Evolutionary conservation across 2,329 filamentous ascomycete species (phyloP).

Genomic region (Sporothrix inflata): DNA sequence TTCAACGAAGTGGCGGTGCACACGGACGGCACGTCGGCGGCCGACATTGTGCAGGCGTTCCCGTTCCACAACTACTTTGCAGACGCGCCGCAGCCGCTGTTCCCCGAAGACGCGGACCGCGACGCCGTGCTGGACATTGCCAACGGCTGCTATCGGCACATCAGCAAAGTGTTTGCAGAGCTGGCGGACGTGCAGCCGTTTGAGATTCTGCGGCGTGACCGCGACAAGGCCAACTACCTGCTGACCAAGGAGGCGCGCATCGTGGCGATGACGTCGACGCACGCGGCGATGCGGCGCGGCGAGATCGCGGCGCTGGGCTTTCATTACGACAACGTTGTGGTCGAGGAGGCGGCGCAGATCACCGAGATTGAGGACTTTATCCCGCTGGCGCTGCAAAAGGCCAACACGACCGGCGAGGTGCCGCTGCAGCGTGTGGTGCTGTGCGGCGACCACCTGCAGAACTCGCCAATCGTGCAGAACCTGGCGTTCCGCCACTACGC

Average conservation of each 20-base stretch:
- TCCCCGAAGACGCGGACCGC: conserved; percentile 67
- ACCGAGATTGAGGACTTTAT: conserved; percentile 98
- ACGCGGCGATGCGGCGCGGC: conserved; percentile 89
- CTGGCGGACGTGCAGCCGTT: conserved; percentile 93
- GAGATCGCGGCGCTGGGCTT: conserved; percentile 94
- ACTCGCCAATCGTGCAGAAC: conserved; percentile 94
- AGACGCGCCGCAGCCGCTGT: conserved; percentile 83
- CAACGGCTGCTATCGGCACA: conserved; percentile 83
- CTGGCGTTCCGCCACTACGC: conserved; percentile 92
- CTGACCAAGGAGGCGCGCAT: conserved; percentile 95
- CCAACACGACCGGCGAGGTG: conserved; percentile 72
- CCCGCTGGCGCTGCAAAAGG: conserved; percentile 87
- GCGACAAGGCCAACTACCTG: conserved; percentile 95
- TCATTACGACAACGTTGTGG: conserved; percentile 95
- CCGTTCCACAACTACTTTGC: conserved; percentile 89
- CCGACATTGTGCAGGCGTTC: conserved; percentile 72
- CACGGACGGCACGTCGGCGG: conserved; percentile 44
- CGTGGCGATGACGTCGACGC: conserved; percentile 97
- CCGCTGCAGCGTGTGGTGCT: conserved; percentile 86
- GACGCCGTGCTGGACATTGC: conserved; percentile 75
- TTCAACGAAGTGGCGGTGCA: conserved; percentile 67
- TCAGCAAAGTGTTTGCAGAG: conserved; percentile 87
- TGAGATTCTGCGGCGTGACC: conserved; percentile 84
- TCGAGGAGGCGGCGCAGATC: conserved; percentile 98
- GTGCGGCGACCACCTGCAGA: conserved; percentile 94